Evolutionary conservation across 768 basidiomycete genomes (phyloP), one percentile per base, ranked within the genome.

Genomic region (Asterophora parasitica): DNA sequence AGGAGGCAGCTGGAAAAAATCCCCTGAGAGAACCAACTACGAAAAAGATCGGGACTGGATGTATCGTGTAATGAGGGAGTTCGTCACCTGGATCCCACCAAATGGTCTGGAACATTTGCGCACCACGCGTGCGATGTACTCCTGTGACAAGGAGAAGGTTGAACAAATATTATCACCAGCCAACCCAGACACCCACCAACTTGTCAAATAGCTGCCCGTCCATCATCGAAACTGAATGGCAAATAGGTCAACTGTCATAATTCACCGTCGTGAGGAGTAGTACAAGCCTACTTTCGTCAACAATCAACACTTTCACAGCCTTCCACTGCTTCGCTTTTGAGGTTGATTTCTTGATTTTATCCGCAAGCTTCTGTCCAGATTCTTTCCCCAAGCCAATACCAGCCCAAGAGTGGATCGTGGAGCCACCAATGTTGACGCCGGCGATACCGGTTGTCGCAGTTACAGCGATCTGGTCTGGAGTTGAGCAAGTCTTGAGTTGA

Each of bases 1-100:
- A 1, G 88, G 88, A 1, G 88, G 87, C 0, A 91, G 69, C 61
- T 91, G 87, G 61, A 85, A 88, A 61, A 89, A 90, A 61, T 91
- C 88, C 0, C 88, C 88, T 0, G 83, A 81, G 6, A 88, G 62
- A 26, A 89, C 73, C 40, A 88, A 74, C 82, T 88, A 50, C n/a
- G 15, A 2, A 35, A 23, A 46, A 23, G 23, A 23, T 23, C 23
- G 6, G 23, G 23, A 6, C 23, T 23, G 23, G 23, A 27, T 37
- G 19, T 40, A 28, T 44, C 9, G 20, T 2, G 3, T 37, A 47
- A 31, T 37, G 9, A 43, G 42, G 45, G 13, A 42, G 1, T 15
- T n/a, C 11, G 7, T 20, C 44, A 77, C 79, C 65, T 87, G 85
- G 15, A 88, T 80, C 0, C 84, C 84, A 4, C 85, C 85, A 52